A percentile compares a stretch with the other conserved stretches of the same genome.
Conservation (phyloP, 305 asterid species). For the Fraxinus floribunda region DNA sequence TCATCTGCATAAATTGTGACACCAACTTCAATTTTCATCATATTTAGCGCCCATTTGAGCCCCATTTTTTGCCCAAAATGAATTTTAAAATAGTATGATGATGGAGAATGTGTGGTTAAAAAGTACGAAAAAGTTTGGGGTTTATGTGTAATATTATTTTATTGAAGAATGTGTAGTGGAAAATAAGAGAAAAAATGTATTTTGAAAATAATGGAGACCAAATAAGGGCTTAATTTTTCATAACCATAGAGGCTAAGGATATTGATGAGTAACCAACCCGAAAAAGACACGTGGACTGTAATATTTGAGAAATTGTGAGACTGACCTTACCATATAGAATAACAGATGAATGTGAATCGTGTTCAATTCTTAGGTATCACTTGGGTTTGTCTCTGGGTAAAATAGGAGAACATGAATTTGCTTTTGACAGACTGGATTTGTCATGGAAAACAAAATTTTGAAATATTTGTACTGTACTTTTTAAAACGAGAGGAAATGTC, state of each 20-base stretch:
- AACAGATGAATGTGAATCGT: no score
- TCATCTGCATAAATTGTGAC: conserved; percentile 48
- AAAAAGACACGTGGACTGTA: not conserved
- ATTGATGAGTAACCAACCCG: conserved; percentile 21
- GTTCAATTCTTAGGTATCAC: not conserved
- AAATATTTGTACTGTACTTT: no score
- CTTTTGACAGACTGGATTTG: no score
- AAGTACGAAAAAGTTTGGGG: not conserved
- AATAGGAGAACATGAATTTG: no score
- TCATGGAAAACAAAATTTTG: no score
- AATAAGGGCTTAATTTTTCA: not conserved
- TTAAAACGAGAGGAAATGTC: no score
- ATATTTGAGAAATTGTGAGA: not conserved
- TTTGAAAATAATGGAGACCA: not conserved
- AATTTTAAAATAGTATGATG: no score
- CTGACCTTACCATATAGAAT: not conserved
- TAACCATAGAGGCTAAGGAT: conserved; percentile 27
- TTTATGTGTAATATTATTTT: no score
- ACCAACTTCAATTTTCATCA: not conserved
- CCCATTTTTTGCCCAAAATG: not conserved
- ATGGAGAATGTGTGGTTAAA: not conserved
- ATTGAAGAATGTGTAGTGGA: not conserved
- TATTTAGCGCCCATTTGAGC: not conserved
- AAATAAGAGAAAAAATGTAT: not conserved
- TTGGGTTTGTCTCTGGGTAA: conserved; percentile 10